Conservation (phyloP, 2,329 filamentous ascomycete genomes). For the Penicillium fuscoglaucum region DNA sequence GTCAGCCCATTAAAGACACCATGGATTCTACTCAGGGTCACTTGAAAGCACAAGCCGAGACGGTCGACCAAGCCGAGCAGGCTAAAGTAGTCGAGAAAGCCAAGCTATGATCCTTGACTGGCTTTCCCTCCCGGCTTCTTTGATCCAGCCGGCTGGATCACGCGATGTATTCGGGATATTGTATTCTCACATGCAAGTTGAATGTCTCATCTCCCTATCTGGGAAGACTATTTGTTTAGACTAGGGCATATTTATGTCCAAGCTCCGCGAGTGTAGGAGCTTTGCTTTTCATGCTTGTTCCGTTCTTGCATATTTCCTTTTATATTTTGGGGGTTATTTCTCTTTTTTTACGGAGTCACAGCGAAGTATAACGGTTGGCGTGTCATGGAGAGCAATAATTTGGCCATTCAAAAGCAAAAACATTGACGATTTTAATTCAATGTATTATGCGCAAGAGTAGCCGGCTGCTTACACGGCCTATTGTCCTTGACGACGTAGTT, state of each 20-base stretch:
- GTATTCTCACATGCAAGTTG: not conserved
- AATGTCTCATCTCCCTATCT: not conserved
- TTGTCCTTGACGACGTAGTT: not conserved
- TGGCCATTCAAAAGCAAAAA: slow-evolving; percentile 7
- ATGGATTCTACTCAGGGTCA: slow-evolving; percentile 11
- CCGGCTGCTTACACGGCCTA: not conserved
- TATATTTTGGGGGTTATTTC: slow-evolving; percentile 8
- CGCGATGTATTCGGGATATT: not conserved
- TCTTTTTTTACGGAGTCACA: slow-evolving; percentile 11
- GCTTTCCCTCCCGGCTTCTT: not conserved
- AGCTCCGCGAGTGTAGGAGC: not conserved
- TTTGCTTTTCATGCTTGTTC: slow-evolving; percentile 6
- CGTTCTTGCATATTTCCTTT: slow-evolving; percentile 12
- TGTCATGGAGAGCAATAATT: slow-evolving; percentile 15
- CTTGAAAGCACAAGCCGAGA: not conserved
- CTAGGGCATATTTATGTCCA: not conserved
- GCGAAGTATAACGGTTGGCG: slow-evolving; percentile 20
- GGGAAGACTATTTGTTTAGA: slow-evolving; percentile 1
- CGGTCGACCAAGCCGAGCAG: not conserved
- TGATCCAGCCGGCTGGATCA: slow-evolving; percentile 4
- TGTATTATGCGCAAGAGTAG: not conserved
- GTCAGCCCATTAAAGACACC: slow-evolving; percentile 20
- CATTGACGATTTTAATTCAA: not conserved
- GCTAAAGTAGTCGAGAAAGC: not conserved
- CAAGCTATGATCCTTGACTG: not conserved